Evolutionary conservation across 1,284 basidiomycete genomes (phyloP), one percentile per base, ranked within the genome.

Genomic region (Pseudozyma hubeiensis): DNA sequence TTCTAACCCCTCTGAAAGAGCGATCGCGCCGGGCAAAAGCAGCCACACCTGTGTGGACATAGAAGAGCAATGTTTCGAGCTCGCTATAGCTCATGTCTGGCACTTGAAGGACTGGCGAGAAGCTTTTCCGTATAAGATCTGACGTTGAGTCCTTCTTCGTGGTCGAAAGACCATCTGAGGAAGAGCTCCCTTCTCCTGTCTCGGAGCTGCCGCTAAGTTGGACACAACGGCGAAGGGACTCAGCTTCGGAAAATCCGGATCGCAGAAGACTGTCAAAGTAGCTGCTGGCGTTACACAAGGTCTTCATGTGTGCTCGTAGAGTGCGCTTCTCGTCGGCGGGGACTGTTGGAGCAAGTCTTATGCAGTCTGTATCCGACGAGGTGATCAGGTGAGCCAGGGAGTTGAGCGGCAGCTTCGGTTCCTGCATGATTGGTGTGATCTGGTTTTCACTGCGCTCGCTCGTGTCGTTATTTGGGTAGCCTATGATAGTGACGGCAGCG

Each of bases 171-270:
- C 14, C 35, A 37, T 37, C 35, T 37, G 4, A 2, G 35, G 35
- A 37, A 37, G 35, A 14, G 8, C 35, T 37, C 35, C 10, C 14
- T 37, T 14, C 35, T 9, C 14, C 35, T 37, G 16, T 19, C 17
- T 17, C 19, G 8, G 43, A 19, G 19, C 19, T 24, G 1, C 19
- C 19, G 43, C 17, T 44, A 5, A 19, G 43, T 44, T 17, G 24
- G 24, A 24, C 24, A 24, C 14, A 10, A 10, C 14, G 10, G 4
- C 46, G 39, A 30, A 52, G 31, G 9, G 10, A 10, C 7, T 19
- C 30, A 2, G 35, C 57, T 24, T 59, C 57, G 11, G 57, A 40
- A 13, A 52, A 53, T 7, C 33, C 43, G n/a, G 57, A 59, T 39
- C 17, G 16, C 1, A 59, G 50, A 1, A 59, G 43, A 0, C 31